Conservation (phyloP, 345 rosid species). For the Turnera subulata region DNA sequence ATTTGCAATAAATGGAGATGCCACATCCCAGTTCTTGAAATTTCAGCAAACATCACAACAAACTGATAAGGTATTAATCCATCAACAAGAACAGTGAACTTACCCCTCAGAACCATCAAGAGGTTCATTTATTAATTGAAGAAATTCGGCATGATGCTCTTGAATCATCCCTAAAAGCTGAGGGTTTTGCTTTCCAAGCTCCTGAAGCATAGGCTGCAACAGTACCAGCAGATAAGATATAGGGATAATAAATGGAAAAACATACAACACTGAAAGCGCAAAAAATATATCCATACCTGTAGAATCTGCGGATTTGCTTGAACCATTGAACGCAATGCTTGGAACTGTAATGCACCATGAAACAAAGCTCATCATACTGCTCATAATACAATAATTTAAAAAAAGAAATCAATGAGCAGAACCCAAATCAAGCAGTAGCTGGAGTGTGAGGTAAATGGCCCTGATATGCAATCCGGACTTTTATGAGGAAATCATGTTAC, state of each 20-base stretch:
- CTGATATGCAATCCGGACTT: no score
- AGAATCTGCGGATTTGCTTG: constrained; percentile 95
- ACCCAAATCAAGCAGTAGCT: neutral
- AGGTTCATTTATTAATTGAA: constrained; percentile 92
- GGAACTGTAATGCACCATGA: constrained; percentile 51
- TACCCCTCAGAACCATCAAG: constrained; percentile 91
- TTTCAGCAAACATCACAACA: neutral
- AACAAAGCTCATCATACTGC: neutral
- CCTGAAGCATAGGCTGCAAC: constrained; percentile 97
- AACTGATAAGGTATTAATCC: neutral
- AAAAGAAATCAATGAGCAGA: neutral
- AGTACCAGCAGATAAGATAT: constrained; percentile 18
- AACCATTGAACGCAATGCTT: constrained; percentile 89
- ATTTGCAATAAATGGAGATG: no score
- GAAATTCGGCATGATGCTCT: constrained; percentile 92
- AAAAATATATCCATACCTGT: constrained; percentile 44
- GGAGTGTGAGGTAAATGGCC: no score
- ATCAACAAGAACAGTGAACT: constrained; percentile 14
- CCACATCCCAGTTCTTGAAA: no score
- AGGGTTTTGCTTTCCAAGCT: constrained; percentile 98
- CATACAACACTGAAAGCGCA: neutral
- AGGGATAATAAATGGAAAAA: neutral
- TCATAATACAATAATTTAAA: neutral
- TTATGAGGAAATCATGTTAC: no score
- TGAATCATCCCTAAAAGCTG: constrained; percentile 85